These are phyloP conservation scores for Xylariaceae sp. DNA, from an alignment of 2,329 filamentous ascomycete species.

Conservation along the genomic window DNA sequence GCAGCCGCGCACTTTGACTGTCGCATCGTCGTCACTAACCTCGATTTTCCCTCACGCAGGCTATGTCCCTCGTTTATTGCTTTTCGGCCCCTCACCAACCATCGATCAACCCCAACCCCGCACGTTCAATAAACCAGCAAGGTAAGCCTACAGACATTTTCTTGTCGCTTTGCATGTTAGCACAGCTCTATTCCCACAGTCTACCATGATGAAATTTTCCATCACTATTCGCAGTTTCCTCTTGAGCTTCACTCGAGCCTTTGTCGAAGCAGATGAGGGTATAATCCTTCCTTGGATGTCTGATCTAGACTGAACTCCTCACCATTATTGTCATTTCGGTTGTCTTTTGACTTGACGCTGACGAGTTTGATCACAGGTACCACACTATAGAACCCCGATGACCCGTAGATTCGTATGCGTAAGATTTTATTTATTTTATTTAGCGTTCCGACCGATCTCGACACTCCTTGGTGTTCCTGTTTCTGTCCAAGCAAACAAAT, in stretches of 20 bases:
- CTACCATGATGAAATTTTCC: constrained; percentile 54
- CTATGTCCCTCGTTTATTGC: neutral
- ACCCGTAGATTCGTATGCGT: too few relatives aligned
- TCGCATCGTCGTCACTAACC: constrained; percentile 1
- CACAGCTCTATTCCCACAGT: neutral
- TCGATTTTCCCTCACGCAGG: neutral
- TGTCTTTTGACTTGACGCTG: neutral
- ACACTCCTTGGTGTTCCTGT: too few relatives aligned
- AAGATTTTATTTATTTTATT: too few relatives aligned
- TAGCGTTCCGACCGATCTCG: too few relatives aligned
- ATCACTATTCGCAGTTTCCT: constrained; percentile 84
- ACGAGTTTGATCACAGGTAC: constrained; percentile 2
- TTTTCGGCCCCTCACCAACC: neutral
- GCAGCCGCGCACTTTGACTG: neutral
- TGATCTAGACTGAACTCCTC: constrained; percentile 39
- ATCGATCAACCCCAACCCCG: neutral
- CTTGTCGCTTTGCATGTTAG: neutral
- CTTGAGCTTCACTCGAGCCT: constrained; percentile 65
- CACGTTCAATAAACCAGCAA: neutral
- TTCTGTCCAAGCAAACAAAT: too few relatives aligned
- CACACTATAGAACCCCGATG: neutral
- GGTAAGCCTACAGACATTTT: constrained; percentile 1
- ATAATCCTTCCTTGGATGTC: constrained; percentile 70
- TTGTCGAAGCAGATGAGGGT: constrained; percentile 63
- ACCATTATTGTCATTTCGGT: constrained; percentile 12